Percentiles rank a stretch among this genome's conserved stretches.
phyloP scores from a whole-genome alignment of 306 rosid species.

The Pachyrhizus erosus region DNA sequence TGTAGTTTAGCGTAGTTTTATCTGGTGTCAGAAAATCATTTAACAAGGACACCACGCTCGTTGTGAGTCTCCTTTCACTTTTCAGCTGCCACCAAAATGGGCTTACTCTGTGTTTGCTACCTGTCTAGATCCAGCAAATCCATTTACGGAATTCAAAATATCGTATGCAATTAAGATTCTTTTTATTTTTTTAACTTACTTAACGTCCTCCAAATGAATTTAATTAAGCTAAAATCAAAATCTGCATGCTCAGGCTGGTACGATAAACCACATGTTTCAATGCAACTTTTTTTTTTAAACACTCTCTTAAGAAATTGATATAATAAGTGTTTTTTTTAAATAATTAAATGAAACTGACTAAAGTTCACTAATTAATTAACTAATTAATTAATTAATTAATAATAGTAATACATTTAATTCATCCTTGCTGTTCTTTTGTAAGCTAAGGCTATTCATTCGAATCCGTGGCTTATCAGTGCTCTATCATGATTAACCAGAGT shows the following conservation, averaged over 20 bases:
- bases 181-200: not conserved
- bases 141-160: not conserved
- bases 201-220: not conserved
- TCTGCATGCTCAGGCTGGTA: not conserved
- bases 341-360: not conserved
- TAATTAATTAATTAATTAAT: no score
- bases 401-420: no score
- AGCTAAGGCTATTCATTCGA: not conserved
- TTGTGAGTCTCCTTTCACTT: constrained; percentile 34
- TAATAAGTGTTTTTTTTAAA: not conserved
- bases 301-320: not conserved
- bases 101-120: not conserved
- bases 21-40: constrained; percentile 46
- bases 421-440: no score
- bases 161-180: not conserved
- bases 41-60: constrained; percentile 44
- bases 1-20: not conserved
- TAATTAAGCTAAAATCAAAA: not conserved
- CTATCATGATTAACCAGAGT: no score
- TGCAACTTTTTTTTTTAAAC: not conserved
- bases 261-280: not conserved
- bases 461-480: not conserved
- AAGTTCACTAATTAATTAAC: no score
- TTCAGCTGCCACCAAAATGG: constrained; percentile 22
- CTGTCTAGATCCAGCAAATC: not conserved